Evolutionary conservation across 306 rosid species (phyloP), one percentile per base, ranked within the genome.

Genomic region (Cucumis melo): DNA sequence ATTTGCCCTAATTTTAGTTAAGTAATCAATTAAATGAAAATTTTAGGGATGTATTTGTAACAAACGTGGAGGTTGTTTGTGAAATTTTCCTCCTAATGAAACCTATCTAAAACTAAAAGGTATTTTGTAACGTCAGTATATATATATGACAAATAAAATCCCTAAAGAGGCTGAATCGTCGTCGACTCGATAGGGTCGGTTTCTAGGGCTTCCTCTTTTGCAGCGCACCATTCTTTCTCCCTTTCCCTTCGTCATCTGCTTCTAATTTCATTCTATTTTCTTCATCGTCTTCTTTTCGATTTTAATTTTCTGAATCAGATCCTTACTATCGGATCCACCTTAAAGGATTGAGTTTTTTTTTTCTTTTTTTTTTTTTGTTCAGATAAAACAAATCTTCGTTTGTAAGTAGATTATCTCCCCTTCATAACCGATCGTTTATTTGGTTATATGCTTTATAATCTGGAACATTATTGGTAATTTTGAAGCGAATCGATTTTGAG

Each of bases 401-500:
- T 72, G 44, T 70, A 50, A 50, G 42, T 72, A 70, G 75, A 41
- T 68, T 44, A 13, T 41, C 50, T 41, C 50, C 56, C 13, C 55
- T 70, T 70, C 21, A 7, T 34, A 46, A 72, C 36, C 74, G 56
- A 72, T 72, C 56, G 42, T 4, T 72, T 29, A 7, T 46, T 70
- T 70, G 6, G 38, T 17, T 70, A 15, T 16, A 72, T 4, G 10
- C 60, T 72, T 71, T 72, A 51, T 51, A 72, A 72, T 72, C 76
- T 72, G 44, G 44, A 46, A 70, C 57, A 23, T 70, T 70, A 70
- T 56, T 70, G 36, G 39, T 46, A 70, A 29, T 70, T 27, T 51
- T 29, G 60, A 72, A 51, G 58, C 74, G 56, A 71, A 46, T 24
- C 46, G 59, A 77, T 58, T 50, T 77, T 77, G 73, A 61, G 72